A percentile compares a stretch with the other conserved stretches of the same genome.
These are phyloP conservation scores for Pseudopyrenochaeta lycopersici DNA, from an alignment of 2,329 filamentous ascomycete genomes.

Conservation along the genomic window DNA sequence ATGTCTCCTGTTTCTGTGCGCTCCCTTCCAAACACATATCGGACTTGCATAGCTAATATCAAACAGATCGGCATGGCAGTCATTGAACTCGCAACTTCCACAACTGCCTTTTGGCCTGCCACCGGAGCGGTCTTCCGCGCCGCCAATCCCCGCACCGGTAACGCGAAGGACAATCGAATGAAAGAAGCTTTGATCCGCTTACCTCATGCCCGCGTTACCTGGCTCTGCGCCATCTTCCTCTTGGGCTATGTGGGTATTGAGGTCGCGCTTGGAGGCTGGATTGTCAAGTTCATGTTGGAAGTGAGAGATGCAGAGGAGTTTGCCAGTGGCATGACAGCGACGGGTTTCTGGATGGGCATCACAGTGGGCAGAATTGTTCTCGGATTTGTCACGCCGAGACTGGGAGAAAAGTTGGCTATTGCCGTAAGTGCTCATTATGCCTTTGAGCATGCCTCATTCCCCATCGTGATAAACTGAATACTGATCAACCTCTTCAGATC, in stretches of 20 bases:
- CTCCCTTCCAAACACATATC: no score
- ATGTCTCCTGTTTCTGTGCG: slow-evolving; percentile 37
- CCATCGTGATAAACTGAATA: neutral
- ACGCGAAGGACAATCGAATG: slow-evolving; percentile 59
- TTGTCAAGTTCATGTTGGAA: slow-evolving; percentile 83
- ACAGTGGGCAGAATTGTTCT: slow-evolving; percentile 76
- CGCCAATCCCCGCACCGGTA: slow-evolving; percentile 55
- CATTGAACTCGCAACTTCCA: slow-evolving; percentile 64
- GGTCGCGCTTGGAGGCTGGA: slow-evolving; percentile 80
- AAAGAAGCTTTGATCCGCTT: slow-evolving; percentile 59
- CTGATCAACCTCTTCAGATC: slow-evolving; percentile 42
- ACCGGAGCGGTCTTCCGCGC: slow-evolving; percentile 67
- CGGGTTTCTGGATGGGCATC: slow-evolving; percentile 85
- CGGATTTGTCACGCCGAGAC: slow-evolving; percentile 77
- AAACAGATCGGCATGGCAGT: slow-evolving; percentile 61
- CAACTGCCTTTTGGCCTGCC: slow-evolving; percentile 70
- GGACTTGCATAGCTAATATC: slow-evolving; percentile 1
- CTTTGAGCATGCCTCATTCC: neutral
- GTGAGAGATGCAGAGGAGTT: slow-evolving; percentile 75
- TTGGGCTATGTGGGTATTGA: slow-evolving; percentile 83
- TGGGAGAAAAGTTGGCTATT: slow-evolving; percentile 73
- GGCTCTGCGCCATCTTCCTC: slow-evolving; percentile 78
- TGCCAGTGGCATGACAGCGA: slow-evolving; percentile 76
- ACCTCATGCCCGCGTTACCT: slow-evolving; percentile 67
- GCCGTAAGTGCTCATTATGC: slow-evolving; percentile 40